Base-by-base conservation (phyloP, 1,139 yeast genomes). In the Protomyces lactucae-debilis region DNA sequence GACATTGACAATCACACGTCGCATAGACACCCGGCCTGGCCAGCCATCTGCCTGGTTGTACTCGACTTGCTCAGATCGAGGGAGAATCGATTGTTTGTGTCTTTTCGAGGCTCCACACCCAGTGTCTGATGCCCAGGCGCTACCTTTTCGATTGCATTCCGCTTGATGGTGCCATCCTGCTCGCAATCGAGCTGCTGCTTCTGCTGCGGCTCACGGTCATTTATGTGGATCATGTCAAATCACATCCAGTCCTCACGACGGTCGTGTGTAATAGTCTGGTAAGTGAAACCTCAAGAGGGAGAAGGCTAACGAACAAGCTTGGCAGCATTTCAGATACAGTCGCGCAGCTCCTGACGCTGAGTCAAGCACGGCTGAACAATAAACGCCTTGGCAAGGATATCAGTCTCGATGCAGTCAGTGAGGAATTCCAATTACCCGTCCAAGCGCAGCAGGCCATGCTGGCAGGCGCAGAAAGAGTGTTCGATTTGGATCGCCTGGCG, bases 271-370 rank as follows among this genome's bases (percentile, higher is more conserved):
- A 61, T 48, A 28, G 57, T n/a, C 52, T 59, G 36, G 43, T 59
- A 32, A 52, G 54, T 25, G 35, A 28, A 28, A 5, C 32, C 8
- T 28, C 5, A 5, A 37, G 5, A 9, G 10, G 43, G 9, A 9
- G 32, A 37, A 2, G 43, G 14, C 43, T 37, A n/a, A 37, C 14
- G 16, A 37, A n/a, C 9, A 16, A 46, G 25, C 57, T 60, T 21
- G 64, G 64, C 32, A 55, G 64, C 21, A 14, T 65, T 32, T 64
- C 67, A 6, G 65, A 65, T 36, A 55, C 61, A 10, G 43, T 59
- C 32, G 67, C 67, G 25, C 67, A 65, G 45, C 56, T 61, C 5
- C 16, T 65, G 53, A 56, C 63, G n/a, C 51, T 51, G 12, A 39
- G 51, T 10, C 64, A 52, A 36, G 39, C 23, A 12, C 54, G 59